These are phyloP conservation scores for Chlamydomonas sp. DNA, from an alignment of 139 green algal species.

Conservation along the genomic window DNA sequence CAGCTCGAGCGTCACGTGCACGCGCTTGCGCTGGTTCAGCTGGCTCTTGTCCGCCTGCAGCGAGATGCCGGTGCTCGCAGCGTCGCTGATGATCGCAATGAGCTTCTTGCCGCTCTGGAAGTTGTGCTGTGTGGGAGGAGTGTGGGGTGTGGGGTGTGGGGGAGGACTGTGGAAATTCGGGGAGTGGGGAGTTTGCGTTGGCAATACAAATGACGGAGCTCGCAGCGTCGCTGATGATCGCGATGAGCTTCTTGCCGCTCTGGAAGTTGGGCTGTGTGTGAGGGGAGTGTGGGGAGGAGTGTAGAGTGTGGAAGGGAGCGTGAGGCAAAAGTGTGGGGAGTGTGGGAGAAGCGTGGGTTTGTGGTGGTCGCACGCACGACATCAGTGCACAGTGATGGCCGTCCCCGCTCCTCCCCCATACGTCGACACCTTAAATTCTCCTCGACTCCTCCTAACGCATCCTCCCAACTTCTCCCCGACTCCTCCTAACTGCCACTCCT, in stretches of 20 bases:
- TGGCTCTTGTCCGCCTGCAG: constrained; percentile 47
- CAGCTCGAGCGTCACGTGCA: constrained; percentile 59
- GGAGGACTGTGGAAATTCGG: background rate
- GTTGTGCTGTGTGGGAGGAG: background rate
- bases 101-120: no score
- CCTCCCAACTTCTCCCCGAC: no score
- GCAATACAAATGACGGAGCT: constrained; percentile 78
- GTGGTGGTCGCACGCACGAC: no score
- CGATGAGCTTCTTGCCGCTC: no score
- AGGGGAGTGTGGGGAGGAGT: background rate
- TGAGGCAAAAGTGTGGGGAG: background rate
- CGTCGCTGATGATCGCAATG: constrained; percentile 72
- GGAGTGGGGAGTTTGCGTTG: no score
- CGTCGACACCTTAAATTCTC: no score
- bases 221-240: constrained; percentile 71
- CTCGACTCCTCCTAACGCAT: no score
- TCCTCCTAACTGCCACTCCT: no score
- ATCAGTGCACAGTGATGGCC: no score
- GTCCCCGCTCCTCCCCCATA: no score
- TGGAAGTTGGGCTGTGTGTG: background rate
- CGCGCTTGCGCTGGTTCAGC: constrained; percentile 38
- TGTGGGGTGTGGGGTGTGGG: background rate
- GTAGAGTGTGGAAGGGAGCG: no score
- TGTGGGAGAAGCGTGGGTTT: no score
- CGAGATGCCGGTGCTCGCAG: constrained; percentile 73